Conservation (phyloP, 2,329 filamentous ascomycete genomes). For the Ceratocystis albifundus region DNA sequence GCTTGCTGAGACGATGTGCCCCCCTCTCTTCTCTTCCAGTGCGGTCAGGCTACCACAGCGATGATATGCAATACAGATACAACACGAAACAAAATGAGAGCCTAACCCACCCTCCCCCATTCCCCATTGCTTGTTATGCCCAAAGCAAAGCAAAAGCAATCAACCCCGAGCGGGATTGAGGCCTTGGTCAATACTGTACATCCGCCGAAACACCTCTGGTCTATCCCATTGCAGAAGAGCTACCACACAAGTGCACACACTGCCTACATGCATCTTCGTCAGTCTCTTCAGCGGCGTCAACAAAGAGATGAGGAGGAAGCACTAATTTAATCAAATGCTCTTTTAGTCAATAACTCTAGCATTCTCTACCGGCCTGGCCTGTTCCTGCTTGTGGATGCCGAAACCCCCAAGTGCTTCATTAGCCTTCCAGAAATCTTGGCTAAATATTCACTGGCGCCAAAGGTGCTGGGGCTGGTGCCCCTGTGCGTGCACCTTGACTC, state of each 20-base stretch:
- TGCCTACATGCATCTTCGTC: slow-evolving; percentile 1
- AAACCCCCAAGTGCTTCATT: background rate
- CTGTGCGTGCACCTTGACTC: background rate
- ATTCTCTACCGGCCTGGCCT: background rate
- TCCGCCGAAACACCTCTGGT: background rate
- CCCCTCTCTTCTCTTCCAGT: background rate
- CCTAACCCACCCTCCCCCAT: too few relatives aligned
- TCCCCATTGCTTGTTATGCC: background rate
- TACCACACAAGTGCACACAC: background rate
- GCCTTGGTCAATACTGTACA: background rate
- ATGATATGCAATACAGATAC: background rate
- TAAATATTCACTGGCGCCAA: background rate
- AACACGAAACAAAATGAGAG: too few relatives aligned
- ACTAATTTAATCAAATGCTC: too few relatives aligned
- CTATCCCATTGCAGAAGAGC: background rate
- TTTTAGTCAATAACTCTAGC: background rate
- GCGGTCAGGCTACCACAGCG: background rate
- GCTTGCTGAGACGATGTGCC: too few relatives aligned
- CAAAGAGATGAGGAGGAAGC: too few relatives aligned
- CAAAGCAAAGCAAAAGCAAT: background rate
- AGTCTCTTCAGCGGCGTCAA: background rate
- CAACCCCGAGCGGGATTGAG: background rate
- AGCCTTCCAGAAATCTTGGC: background rate
- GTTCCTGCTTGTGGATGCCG: slow-evolving; percentile 6
- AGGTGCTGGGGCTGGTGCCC: background rate